Percentiles rank a stretch among this genome's conserved stretches.
Conservation (phyloP, 768 basidiomycete genomes). For the Pleurotus cornucopiae region DNA sequence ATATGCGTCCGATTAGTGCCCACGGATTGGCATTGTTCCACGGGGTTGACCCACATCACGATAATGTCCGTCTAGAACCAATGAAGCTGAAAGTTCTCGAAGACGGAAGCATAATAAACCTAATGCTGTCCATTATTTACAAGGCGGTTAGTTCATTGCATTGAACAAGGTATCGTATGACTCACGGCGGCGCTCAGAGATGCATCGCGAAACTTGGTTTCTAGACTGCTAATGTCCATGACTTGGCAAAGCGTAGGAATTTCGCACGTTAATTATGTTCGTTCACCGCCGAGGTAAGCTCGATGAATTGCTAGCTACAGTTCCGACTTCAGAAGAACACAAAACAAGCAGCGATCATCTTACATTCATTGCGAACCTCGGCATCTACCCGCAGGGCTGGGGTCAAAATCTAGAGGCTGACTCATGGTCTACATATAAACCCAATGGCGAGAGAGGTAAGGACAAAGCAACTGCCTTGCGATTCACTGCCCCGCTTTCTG, state of each 20-base stretch:
- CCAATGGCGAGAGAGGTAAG: neutral
- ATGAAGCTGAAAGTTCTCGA: neutral
- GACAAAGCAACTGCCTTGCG: constrained; percentile 5
- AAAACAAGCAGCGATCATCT: neutral
- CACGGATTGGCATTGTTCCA: neutral
- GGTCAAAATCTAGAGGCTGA: neutral
- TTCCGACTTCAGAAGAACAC: neutral
- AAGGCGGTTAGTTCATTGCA: neutral
- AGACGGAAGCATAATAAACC: too few species aligned
- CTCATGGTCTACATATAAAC: neutral
- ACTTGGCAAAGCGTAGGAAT: neutral
- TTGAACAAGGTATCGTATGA: neutral
- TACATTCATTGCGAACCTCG: neutral
- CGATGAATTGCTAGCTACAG: neutral
- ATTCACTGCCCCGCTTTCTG: constrained; percentile 8
- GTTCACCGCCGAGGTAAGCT: neutral
- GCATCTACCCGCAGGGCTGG: constrained; percentile 1
- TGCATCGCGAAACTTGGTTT: too few species aligned
- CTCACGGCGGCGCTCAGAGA: neutral
- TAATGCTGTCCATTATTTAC: too few species aligned
- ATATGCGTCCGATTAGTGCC: too few species aligned
- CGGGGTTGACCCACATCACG: neutral
- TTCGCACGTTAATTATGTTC: neutral
- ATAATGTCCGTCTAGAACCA: neutral
- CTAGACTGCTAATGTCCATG: too few species aligned